Evolutionary conservation across 176 grass and related monocot species (phyloP).

Genomic region (Oryza glumipatula): DNA sequence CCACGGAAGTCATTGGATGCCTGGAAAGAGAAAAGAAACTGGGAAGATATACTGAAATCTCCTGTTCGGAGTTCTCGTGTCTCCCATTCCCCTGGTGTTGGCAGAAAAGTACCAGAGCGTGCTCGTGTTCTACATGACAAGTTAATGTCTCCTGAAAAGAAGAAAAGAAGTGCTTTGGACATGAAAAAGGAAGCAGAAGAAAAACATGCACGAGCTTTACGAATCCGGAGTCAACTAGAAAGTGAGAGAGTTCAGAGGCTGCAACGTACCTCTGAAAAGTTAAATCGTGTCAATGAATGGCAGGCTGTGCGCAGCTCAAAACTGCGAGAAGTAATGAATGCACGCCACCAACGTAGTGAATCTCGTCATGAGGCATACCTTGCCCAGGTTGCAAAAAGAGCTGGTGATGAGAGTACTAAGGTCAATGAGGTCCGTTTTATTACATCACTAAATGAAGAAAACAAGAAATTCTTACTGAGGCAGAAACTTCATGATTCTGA

Average conservation of each 20-base stretch:
- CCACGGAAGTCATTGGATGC: slow-evolving; percentile 94
- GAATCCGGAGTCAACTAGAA: slow-evolving; percentile 96
- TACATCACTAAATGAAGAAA: slow-evolving; percentile 96
- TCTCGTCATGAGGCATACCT: slow-evolving; percentile 94
- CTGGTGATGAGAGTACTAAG: slow-evolving; percentile 97
- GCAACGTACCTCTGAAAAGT: slow-evolving; percentile 94
- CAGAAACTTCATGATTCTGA: slow-evolving; percentile 97
- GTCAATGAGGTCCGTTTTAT: slow-evolving; percentile 99
- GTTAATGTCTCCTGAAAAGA: slow-evolving; percentile 99
- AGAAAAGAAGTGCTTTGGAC: slow-evolving; percentile 94
- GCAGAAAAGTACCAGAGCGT: slow-evolving; percentile 84
- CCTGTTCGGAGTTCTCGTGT: slow-evolving; percentile 72
- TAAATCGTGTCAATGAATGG: slow-evolving; percentile 95
- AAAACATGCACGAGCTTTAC: slow-evolving; percentile 86
- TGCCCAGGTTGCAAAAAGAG: slow-evolving; percentile 89
- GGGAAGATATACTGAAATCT: slow-evolving; percentile 98
- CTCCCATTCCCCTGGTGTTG: slow-evolving; percentile 76
- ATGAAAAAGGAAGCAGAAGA: slow-evolving; percentile 95
- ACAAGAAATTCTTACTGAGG: slow-evolving; percentile 91
- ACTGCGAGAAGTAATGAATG: slow-evolving; percentile 94
- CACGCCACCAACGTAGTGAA: slow-evolving; percentile 90
- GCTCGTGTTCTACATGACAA: slow-evolving; percentile 93
- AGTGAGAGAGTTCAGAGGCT: slow-evolving; percentile 96
- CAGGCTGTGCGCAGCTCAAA: slow-evolving; percentile 94
- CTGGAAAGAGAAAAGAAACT: slow-evolving; percentile 99